phyloP scores from a whole-genome alignment of 352 stramenopile genomes.

The Thalassiosira exigua region DNA sequence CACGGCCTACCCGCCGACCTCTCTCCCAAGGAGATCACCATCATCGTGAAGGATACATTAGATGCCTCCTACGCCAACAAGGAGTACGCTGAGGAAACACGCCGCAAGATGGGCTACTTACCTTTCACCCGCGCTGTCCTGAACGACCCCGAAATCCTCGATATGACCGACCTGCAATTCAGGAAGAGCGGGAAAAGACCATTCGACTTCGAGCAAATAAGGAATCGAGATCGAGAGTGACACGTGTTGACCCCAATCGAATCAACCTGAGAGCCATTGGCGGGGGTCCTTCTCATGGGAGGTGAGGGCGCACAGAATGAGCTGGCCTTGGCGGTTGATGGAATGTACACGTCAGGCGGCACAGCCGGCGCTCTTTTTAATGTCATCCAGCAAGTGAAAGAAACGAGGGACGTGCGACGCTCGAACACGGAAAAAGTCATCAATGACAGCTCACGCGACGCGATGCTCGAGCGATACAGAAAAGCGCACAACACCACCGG shows the following conservation, averaged over 20 bases:
- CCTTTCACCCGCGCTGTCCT: background rate
- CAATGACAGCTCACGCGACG: background rate
- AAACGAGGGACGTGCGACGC: background rate
- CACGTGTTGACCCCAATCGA: background rate
- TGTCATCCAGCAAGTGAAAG: background rate
- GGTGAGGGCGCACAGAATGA: background rate
- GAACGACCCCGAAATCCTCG: background rate
- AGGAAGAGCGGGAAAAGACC: background rate
- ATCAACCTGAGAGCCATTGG: background rate
- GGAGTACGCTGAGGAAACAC: background rate
- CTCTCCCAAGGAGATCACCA: background rate
- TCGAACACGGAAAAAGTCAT: background rate
- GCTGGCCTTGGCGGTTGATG: background rate
- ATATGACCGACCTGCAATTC: background rate
- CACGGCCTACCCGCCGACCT: background rate
- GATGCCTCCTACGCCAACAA: background rate
- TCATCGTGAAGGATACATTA: background rate
- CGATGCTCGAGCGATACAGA: background rate
- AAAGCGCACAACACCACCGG: background rate
- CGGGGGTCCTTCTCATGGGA: background rate
- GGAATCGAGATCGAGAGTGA: background rate
- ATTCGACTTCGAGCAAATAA: background rate
- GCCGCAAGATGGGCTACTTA: background rate
- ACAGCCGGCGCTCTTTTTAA: background rate
- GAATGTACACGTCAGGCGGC: background rate